Conservation (phyloP, 1,284 basidiomycete genomes). For the Lentinus polychrous region DNA sequence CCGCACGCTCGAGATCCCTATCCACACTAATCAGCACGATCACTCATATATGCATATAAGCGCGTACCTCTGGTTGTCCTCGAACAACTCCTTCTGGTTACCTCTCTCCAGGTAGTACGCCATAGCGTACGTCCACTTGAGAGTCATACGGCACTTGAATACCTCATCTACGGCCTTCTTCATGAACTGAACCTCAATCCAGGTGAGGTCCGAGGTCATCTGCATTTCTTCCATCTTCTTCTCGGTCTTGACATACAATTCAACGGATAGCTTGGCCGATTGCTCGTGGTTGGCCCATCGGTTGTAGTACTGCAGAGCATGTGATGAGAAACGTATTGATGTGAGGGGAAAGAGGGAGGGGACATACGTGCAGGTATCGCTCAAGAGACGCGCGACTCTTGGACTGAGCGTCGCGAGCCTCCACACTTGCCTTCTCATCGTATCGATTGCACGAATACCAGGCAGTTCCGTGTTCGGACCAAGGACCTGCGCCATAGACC, state of each 20-base stretch:
- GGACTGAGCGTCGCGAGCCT: slow-evolving; percentile 87
- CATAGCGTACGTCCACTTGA: slow-evolving; percentile 99
- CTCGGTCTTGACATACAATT: slow-evolving; percentile 92
- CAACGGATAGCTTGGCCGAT: slow-evolving; percentile 90
- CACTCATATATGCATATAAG: slow-evolving; percentile 1
- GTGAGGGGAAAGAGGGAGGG: not conserved
- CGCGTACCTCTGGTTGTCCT: slow-evolving; percentile 87
- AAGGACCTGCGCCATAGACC: slow-evolving; percentile 68
- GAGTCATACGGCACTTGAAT: slow-evolving; percentile 86
- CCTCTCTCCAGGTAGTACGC: slow-evolving; percentile 88
- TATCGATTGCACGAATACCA: slow-evolving; percentile 99
- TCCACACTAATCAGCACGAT: not conserved
- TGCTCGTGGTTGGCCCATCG: slow-evolving; percentile 99
- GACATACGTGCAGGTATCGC: slow-evolving; percentile 91
- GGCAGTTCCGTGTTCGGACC: slow-evolving; percentile 95
- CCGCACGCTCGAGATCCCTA: slow-evolving; percentile 90
- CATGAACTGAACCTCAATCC: slow-evolving; percentile 99
- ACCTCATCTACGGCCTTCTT: slow-evolving; percentile 94
- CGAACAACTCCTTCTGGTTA: slow-evolving; percentile 94
- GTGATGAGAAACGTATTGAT: slow-evolving; percentile 2
- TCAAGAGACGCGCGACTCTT: slow-evolving; percentile 85
- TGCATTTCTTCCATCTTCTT: slow-evolving; percentile 99
- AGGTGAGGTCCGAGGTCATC: slow-evolving; percentile 82
- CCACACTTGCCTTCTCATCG: slow-evolving; percentile 87
- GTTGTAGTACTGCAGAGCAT: slow-evolving; percentile 87